Percentiles rank a stretch among this genome's conserved stretches.
Conservation (phyloP, 768 basidiomycete species). For the Coprinellus micaceus region DNA sequence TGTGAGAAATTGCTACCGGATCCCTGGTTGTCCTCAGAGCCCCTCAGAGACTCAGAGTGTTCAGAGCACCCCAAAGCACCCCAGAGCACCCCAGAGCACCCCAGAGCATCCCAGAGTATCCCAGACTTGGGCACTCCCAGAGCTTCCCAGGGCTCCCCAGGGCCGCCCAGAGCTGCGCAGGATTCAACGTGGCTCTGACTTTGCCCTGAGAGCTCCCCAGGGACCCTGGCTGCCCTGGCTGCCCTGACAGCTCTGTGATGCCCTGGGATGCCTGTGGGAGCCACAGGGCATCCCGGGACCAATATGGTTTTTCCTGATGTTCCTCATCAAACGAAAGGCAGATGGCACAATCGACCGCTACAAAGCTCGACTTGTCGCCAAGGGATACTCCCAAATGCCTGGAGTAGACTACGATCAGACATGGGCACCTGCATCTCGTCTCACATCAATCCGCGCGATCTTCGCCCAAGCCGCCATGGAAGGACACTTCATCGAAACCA, state of each 20-base stretch:
- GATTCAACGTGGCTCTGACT: background rate
- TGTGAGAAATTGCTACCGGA: background rate
- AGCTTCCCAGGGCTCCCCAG: background rate
- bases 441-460: no score
- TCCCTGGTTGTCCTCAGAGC: background rate
- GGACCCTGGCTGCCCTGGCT: background rate
- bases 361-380: no score
- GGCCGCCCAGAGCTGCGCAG: no score
- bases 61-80: background rate
- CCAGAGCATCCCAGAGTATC: no score
- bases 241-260: no score
- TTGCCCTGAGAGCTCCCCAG: background rate
- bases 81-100: background rate
- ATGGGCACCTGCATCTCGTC: no score
- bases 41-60: background rate
- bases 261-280: background rate
- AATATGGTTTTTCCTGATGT: background rate
- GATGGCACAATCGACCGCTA: no score
- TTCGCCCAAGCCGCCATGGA: no score
- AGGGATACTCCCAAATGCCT: no score
- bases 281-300: background rate
- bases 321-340: no score
- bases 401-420: no score
- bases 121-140: background rate
- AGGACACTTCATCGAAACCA: no score